Evolutionary conservation across 2,329 filamentous ascomycete genomes (phyloP).

Genomic region (Microascus cirrosus): DNA sequence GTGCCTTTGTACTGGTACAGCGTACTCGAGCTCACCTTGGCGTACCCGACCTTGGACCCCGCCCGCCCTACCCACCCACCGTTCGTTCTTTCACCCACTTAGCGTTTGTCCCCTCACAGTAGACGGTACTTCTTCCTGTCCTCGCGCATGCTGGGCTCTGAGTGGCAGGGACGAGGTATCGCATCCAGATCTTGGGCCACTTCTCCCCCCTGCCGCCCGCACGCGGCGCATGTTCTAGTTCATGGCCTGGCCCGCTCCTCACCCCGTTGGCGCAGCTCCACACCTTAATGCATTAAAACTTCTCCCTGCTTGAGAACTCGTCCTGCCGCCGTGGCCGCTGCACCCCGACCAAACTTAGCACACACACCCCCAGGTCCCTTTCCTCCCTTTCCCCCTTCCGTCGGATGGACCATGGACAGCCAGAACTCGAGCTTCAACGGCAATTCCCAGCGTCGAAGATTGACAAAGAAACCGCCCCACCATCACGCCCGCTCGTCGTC

Average conservation of each 20-base stretch:
- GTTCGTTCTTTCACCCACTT: not conserved
- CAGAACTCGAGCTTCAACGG: slow-evolving; percentile 30
- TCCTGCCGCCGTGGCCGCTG: slow-evolving; percentile 2
- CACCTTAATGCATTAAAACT: slow-evolving; percentile 5
- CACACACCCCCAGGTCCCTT: not conserved
- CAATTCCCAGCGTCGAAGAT: slow-evolving; percentile 44
- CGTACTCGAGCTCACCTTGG: not conserved
- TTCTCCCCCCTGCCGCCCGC: not conserved
- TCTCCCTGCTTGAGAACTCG: slow-evolving; percentile 4
- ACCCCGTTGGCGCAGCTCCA: slow-evolving; percentile 3
- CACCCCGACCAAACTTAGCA: not conserved
- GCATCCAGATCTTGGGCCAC: not conserved
- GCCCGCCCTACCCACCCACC: not conserved
- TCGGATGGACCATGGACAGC: slow-evolving; percentile 32
- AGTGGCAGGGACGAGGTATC: not conserved
- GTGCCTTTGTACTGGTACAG: not conserved
- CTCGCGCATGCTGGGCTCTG: not conserved
- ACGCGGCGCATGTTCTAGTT: not conserved
- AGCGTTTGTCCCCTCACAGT: not conserved
- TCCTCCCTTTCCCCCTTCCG: not conserved
- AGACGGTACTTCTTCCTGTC: not conserved
- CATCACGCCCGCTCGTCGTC: slow-evolving; percentile 33
- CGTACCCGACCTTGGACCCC: too few relatives aligned
- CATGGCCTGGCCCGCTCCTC: not conserved
- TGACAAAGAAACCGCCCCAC: slow-evolving; percentile 51